Evolutionary conservation across 73 alveolate species (phyloP), one percentile per base, ranked within the genome.

Genomic region (Tetrahymena elliotti): DNA sequence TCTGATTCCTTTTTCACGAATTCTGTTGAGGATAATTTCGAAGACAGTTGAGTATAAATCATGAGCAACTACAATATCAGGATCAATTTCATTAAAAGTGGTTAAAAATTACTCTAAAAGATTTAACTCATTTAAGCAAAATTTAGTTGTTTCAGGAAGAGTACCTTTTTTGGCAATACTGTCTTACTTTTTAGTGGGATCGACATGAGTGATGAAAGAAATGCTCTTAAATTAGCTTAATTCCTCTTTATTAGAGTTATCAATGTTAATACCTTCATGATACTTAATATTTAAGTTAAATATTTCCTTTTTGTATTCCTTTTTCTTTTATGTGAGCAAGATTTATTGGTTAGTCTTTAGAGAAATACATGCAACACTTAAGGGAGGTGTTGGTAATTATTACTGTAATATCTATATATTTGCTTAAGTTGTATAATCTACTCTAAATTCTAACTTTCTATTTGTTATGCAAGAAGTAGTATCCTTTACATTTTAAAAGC

Each of bases 1-100:
- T 53, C 96, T 96, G 12, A 98, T 84, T 84, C 96, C 97, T 68
- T 97, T 95, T 93, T 83, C 94, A 37, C 97, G 95, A 35, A 98
- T 97, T 93, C 99, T 96, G 47, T 98, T 97, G 53, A 97, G 96
- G 16, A 99, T 94, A 93, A 95, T 93, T 13, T 97, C 99, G 52
- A 98, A 92, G 92, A 97, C 95, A 24, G 98, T 98, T 92, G 97
- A 97, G 84, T 98, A 96, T 47, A 99, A 93, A 93, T 98, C 98
- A 95, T 99, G 99, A 1, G 99, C 99, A 5, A 98, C 98, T 10
- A 99, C 94, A 36, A 98, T 96, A 96, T 99, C 99, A 10, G 99
- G 99, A 94, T 99, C 99, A 93, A 96, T 94, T 52, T 93, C 92
- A 94, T 96, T 94, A n/a, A 98, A 93, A 93, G 93, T 93, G 47